These are phyloP conservation scores for Plasmodium cynomolgi DNA, from an alignment of 169 alveolate genomes.

Conservation along the genomic window DNA sequence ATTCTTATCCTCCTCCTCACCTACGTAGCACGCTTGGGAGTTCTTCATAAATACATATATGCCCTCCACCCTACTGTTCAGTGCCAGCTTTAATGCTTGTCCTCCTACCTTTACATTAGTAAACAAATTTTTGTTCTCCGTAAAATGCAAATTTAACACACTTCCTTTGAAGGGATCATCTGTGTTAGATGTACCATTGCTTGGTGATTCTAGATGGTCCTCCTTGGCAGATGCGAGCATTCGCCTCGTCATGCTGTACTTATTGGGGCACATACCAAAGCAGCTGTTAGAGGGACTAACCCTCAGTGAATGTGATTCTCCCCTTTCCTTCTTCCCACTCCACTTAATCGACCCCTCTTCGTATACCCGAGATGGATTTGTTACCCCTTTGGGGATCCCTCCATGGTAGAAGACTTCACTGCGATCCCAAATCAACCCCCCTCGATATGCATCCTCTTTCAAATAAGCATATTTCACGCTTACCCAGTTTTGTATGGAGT, in stretches of 20 bases:
- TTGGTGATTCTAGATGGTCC: background rate
- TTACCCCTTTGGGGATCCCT: background rate
- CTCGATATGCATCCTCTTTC: background rate
- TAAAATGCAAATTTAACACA: constrained; percentile 18
- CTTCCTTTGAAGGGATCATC: background rate
- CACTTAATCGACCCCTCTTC: background rate
- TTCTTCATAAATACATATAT: constrained; percentile 77
- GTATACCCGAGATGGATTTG: background rate
- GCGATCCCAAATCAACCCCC: background rate
- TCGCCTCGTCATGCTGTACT: background rate
- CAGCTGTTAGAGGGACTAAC: background rate
- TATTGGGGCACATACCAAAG: background rate
- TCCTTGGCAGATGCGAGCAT: background rate
- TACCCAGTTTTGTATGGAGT: no score
- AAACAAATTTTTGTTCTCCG: constrained; percentile 26
- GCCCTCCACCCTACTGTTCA: constrained; percentile 78
- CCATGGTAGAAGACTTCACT: background rate
- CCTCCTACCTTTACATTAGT: constrained; percentile 63
- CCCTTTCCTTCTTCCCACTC: background rate
- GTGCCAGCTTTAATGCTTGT: constrained; percentile 35
- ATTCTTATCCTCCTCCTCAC: background rate
- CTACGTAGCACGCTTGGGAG: constrained; percentile 69
- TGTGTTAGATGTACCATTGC: background rate
- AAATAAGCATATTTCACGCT: background rate
- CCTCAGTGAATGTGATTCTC: background rate